A percentile compares a stretch with the other conserved stretches of the same genome.
Conservation (phyloP, 2,329 filamentous ascomycete species). For the Apiospora saccharicola region DNA sequence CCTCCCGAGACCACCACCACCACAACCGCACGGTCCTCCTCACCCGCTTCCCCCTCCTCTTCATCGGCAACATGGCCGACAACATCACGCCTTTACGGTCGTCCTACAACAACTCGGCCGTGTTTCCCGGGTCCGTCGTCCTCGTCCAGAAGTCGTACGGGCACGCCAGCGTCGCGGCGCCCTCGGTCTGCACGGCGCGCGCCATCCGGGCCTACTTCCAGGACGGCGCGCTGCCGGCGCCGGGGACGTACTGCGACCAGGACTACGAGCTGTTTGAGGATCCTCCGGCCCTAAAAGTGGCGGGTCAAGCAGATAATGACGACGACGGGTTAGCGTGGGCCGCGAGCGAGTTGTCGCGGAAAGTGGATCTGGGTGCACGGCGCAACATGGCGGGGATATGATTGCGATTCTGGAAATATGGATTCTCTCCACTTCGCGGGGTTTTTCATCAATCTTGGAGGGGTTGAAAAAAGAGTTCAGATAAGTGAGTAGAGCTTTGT, state of each 20-base stretch:
- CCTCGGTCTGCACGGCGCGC: conserved; percentile 34
- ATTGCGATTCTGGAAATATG: neutral
- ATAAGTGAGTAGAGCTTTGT: neutral
- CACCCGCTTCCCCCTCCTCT: conserved; percentile 55
- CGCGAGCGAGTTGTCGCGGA: conserved; percentile 27
- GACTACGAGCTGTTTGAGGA: conserved; percentile 26
- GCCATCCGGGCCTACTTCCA: conserved; percentile 34
- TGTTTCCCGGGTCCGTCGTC: conserved; percentile 28
- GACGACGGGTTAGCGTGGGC: conserved; percentile 26
- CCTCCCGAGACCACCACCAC: no score
- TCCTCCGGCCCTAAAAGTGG: neutral
- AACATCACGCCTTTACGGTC: conserved; percentile 53
- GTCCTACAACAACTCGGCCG: conserved; percentile 25
- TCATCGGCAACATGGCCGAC: conserved; percentile 58
- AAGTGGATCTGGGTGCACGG: conserved; percentile 7
- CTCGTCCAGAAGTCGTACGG: conserved; percentile 27
- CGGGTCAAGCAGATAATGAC: neutral
- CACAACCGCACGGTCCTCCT: conserved; percentile 37
- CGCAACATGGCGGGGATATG: neutral
- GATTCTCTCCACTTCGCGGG: neutral
- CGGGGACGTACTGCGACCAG: conserved; percentile 25
- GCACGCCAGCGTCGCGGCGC: conserved; percentile 32
- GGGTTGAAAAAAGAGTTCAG: neutral
- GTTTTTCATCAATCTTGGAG: neutral
- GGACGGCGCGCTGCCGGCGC: conserved; percentile 17